phyloP scores from a whole-genome alignment of 805 yeast species.

The Phaffomyces thermotolerans region DNA sequence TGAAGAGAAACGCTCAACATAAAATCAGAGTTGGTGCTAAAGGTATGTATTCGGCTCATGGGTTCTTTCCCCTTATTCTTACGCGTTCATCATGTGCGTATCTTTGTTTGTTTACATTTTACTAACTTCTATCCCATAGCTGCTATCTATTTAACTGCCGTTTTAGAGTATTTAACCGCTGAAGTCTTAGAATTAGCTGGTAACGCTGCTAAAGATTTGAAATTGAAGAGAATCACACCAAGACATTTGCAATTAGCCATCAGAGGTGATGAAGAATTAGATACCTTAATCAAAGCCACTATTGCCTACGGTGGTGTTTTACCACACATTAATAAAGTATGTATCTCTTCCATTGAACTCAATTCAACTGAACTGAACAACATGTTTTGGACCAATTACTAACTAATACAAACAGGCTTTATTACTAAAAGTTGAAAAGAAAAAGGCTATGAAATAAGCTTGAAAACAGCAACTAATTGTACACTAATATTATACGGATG shows the following conservation, averaged over 20 bases:
- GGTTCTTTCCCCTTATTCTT: not conserved
- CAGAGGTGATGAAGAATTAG: slow-evolving; percentile 96
- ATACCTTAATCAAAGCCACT: slow-evolving; percentile 87
- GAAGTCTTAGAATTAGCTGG: slow-evolving; percentile 97
- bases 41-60: slow-evolving; percentile 23
- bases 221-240: slow-evolving; percentile 96
- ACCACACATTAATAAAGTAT: slow-evolving; percentile 61
- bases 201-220: slow-evolving; percentile 97
- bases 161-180: slow-evolving; percentile 91
- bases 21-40: slow-evolving; percentile 75
- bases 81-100: not conserved
- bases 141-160: slow-evolving; percentile 94
- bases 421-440: slow-evolving; percentile 17
- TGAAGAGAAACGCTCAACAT: slow-evolving; percentile 86
- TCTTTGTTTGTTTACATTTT: not conserved
- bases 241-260: slow-evolving; percentile 96
- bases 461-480: not conserved
- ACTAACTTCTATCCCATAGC: slow-evolving; percentile 29
- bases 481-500: not conserved
- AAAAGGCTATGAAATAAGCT: slow-evolving; percentile 11
- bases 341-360: not conserved
- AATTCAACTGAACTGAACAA: too few relatives aligned
- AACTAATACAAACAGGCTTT: slow-evolving; percentile 8
- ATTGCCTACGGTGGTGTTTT: slow-evolving; percentile 99
- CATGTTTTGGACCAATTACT: slow-evolving; percentile 1